Conservation (phyloP, 371 early-diverging fungal genomes). For the Thermomucor indicae-seudaticae region DNA sequence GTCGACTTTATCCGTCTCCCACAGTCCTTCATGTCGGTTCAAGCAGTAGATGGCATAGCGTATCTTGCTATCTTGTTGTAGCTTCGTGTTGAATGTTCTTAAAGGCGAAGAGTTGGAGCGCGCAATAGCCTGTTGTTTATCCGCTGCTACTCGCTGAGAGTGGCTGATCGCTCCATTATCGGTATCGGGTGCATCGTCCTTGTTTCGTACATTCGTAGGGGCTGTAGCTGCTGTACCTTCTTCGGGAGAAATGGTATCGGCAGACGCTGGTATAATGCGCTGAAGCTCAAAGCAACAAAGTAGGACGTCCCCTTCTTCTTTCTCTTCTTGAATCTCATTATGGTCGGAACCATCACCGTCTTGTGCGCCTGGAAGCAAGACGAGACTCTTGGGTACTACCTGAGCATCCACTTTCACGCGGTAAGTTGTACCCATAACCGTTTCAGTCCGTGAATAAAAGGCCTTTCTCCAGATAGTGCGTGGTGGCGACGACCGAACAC, state of each 20-base stretch:
- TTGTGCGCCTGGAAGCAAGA: slow-evolving; percentile 14
- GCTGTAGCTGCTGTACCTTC: too few species aligned
- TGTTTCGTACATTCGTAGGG: too few species aligned
- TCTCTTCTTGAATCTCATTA: slow-evolving; percentile 1
- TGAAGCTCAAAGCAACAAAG: slow-evolving; percentile 38
- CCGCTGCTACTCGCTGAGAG: too few species aligned
- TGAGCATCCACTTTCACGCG: slow-evolving; percentile 36
- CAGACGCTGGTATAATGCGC: too few species aligned
- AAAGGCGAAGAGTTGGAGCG: too few species aligned
- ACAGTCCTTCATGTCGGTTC: slow-evolving; percentile 27
- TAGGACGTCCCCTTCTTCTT: slow-evolving; percentile 8
- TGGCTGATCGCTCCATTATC: too few species aligned
- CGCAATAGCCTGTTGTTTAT: too few species aligned
- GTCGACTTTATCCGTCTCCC: slow-evolving; percentile 22
- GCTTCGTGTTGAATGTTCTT: background rate
- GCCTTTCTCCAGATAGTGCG: slow-evolving; percentile 15
- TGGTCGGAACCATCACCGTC: slow-evolving; percentile 1
- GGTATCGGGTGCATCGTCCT: too few species aligned
- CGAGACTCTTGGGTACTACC: slow-evolving; percentile 17
- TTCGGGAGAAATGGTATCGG: too few species aligned
- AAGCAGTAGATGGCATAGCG: slow-evolving; percentile 43
- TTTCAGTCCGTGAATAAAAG: slow-evolving; percentile 29
- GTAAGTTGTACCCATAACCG: slow-evolving; percentile 29
- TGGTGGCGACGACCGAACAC: background rate
- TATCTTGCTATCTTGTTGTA: slow-evolving; percentile 12